These are phyloP conservation scores for Leishmania arabica DNA, from an alignment of 208 protist species.

Conservation along the genomic window DNA sequence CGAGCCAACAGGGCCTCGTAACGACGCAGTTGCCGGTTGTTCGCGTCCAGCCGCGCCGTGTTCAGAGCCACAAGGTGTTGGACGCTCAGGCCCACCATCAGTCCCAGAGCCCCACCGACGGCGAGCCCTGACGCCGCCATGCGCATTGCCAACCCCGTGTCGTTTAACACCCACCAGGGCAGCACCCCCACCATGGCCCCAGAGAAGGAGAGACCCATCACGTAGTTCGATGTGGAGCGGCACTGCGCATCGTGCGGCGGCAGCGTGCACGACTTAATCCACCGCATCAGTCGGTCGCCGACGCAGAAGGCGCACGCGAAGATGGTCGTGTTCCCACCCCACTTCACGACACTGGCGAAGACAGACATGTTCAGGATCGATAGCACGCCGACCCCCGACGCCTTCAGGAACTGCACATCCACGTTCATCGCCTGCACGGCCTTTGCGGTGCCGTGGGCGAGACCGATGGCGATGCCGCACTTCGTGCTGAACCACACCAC, in stretches of 20 bases:
- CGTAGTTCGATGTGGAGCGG: constrained; percentile 78
- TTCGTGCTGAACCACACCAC: constrained; percentile 87
- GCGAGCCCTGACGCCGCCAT: constrained; percentile 60
- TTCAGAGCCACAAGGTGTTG: constrained; percentile 72
- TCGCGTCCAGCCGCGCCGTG: constrained; percentile 66
- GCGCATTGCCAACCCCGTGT: constrained; percentile 56
- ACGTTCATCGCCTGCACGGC: constrained; percentile 77
- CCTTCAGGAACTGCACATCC: constrained; percentile 81
- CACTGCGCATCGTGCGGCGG: constrained; percentile 64
- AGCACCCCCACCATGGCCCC: constrained; percentile 77
- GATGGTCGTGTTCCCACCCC: constrained; percentile 75
- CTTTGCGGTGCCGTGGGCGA: constrained; percentile 67
- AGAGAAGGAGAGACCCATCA: constrained; percentile 65
- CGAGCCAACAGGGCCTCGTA: constrained; percentile 87
- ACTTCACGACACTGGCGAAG: constrained; percentile 81
- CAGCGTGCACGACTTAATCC: constrained; percentile 46
- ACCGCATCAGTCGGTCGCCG: constrained; percentile 62
- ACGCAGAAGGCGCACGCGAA: constrained; percentile 72
- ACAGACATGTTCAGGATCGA: constrained; percentile 88
- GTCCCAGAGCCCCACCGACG: constrained; percentile 66
- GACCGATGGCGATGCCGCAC: constrained; percentile 77
- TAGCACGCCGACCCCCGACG: constrained; percentile 77
- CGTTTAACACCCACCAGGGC: constrained; percentile 89
- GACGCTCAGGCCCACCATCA: constrained; percentile 60
- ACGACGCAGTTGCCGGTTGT: constrained; percentile 69